phyloP scores from a whole-genome alignment of 1,139 yeast species.

The Suhomyces yuchorum region DNA sequence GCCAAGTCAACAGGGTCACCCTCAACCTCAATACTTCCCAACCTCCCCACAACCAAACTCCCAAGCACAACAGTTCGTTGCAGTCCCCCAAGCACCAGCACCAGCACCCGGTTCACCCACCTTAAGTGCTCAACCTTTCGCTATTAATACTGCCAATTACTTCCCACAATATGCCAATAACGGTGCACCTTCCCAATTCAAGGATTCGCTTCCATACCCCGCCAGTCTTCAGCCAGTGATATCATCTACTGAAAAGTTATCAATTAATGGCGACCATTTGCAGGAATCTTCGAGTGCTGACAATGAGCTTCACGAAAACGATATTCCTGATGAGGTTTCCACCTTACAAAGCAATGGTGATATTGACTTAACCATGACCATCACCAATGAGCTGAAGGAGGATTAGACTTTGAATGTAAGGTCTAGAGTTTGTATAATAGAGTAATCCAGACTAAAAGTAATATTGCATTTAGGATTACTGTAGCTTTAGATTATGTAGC shows the following conservation, averaged over 20 bases:
- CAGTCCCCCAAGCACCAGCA: conserved; percentile 14
- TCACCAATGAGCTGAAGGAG: conserved; percentile 2
- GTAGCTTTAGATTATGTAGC: background rate
- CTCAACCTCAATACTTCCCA: conserved; percentile 44
- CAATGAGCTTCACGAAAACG: conserved; percentile 4
- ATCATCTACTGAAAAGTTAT: conserved; percentile 13
- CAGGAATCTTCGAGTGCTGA: conserved; percentile 1
- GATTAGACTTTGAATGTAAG: background rate
- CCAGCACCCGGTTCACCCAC: conserved; percentile 15
- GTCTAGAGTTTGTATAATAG: conserved; percentile 1
- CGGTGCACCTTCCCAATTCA: conserved; percentile 12
- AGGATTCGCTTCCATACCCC: conserved; percentile 20
- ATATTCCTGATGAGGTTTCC: conserved; percentile 18
- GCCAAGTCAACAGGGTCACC: conserved; percentile 17
- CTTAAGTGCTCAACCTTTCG: conserved; percentile 16
- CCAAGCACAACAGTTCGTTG: conserved; percentile 14
- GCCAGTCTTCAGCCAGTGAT: conserved; percentile 17
- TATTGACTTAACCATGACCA: conserved; percentile 1
- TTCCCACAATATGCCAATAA: conserved; percentile 20
- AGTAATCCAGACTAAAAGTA: background rate
- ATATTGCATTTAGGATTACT: background rate
- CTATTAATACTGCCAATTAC: conserved; percentile 22
- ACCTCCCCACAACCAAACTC: conserved; percentile 34
- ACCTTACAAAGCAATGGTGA: conserved; percentile 18
- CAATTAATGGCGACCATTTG: conserved; percentile 3